These are phyloP conservation scores for Pyrenula aspistea DNA, from an alignment of 495 filamentous ascomycete genomes.

Conservation along the genomic window DNA sequence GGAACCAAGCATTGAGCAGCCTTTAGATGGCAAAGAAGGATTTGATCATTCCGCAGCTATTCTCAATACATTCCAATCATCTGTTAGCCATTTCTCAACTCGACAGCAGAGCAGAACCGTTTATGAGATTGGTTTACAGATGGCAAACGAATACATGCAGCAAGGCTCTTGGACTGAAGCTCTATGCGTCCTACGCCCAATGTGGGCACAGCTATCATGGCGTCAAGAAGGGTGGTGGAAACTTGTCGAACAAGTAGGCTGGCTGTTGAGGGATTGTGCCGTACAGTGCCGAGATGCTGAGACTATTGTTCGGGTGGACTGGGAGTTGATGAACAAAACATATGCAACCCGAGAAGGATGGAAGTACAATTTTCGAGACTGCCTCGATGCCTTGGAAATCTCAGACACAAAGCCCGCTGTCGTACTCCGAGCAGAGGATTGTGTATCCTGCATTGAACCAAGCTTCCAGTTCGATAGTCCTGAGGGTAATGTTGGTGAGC, in stretches of 20 bases:
- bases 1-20: conserved; percentile 59
- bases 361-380: conserved; percentile 64
- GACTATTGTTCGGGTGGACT: conserved; percentile 62
- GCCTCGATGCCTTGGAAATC: conserved; percentile 42
- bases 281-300: conserved; percentile 47
- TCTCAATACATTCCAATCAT: conserved; percentile 42
- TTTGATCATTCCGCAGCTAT: conserved; percentile 56
- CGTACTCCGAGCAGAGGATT: conserved; percentile 51
- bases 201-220: conserved; percentile 65
- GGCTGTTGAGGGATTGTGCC: conserved; percentile 65
- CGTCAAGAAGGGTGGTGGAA: conserved; percentile 72
- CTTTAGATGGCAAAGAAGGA: conserved; percentile 35
- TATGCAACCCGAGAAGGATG: conserved; percentile 50
- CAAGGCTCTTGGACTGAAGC: conserved; percentile 53
- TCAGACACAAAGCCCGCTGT: conserved; percentile 48
- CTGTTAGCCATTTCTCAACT: conserved; percentile 52
- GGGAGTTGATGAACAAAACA: conserved; percentile 64
- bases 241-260: conserved; percentile 59
- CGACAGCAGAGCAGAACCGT: conserved; percentile 51
- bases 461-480: conserved; percentile 61
- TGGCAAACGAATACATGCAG: conserved; percentile 54
- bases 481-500: conserved; percentile 77
- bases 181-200: conserved; percentile 50
- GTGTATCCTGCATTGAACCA: conserved; percentile 57
- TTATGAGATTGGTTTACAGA: conserved; percentile 56